These are phyloP conservation scores for Globisporangium perplexum DNA, from an alignment of 352 stramenopile genomes.

Conservation along the genomic window DNA sequence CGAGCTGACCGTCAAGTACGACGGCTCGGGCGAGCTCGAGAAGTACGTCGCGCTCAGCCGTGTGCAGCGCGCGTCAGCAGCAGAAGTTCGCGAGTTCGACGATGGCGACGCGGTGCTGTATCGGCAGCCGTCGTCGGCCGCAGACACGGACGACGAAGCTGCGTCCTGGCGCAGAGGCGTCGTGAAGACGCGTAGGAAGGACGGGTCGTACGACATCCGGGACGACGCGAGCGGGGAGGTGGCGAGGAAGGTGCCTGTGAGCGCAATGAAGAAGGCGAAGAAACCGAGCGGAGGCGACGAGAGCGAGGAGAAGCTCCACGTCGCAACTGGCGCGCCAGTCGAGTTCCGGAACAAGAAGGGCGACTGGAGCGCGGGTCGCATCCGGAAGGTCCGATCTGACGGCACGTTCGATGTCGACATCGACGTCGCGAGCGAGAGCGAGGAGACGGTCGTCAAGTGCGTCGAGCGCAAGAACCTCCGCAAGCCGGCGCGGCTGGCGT, in stretches of 20 bases:
- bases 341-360: conserved; percentile 36
- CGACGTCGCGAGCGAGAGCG: conserved; percentile 35
- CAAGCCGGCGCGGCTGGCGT: conserved; percentile 10
- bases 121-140: not conserved
- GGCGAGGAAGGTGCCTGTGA: conserved; percentile 19
- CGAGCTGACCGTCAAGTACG: conserved; percentile 29
- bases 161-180: conserved; percentile 20
- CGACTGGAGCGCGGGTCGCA: conserved; percentile 24
- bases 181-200: conserved; percentile 23
- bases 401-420: conserved; percentile 41
- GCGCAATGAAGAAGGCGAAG: conserved; percentile 4
- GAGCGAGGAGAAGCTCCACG: conserved; percentile 8
- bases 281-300: conserved; percentile 13
- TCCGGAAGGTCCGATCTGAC: conserved; percentile 32
- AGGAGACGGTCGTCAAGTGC: conserved; percentile 23
- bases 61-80: not conserved
- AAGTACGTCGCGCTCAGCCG: conserved; percentile 23
- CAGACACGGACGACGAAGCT: conserved; percentile 7
- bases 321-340: conserved; percentile 23
- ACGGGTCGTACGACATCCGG: conserved; percentile 27
- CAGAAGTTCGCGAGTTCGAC: not conserved
- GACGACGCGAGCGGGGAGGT: conserved; percentile 24
- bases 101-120: conserved; percentile 23
- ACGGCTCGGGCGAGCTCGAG: conserved; percentile 22
- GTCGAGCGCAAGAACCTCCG: conserved; percentile 23